Evolutionary conservation across 1,284 basidiomycete genomes (phyloP), one percentile per base, ranked within the genome.

Genomic region (Ganoderma multipileum): DNA sequence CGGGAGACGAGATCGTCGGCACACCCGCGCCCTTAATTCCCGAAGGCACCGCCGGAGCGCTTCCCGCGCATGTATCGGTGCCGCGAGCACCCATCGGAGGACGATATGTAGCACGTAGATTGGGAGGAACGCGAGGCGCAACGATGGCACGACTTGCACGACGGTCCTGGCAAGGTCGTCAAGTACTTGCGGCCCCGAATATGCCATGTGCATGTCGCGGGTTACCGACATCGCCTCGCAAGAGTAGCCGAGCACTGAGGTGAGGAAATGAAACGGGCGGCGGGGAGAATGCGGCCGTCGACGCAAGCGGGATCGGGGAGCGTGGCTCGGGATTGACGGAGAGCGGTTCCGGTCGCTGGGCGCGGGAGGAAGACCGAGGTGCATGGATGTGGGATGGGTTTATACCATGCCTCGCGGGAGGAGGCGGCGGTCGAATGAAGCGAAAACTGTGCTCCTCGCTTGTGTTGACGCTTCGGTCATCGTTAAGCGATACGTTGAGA

Each of bases 101-200:
- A 67, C 66, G 9, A 67, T 30, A 23, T 61, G 66, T 9, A 67
- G 54, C 18, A 67, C 44, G 18, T 63, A 63, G 42, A 54, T 23
- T 5, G 66, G 66, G 18, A 63, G 54, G 9, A 67, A 60, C 3
- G 61, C 36, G 44, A 63, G 54, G 2, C 65, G 65, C 23, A 50
- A 52, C 3, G 61, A 63, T 30, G 66, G 55, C 11, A 42, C 36
- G 61, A 59, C 23, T 23, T 63, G 54, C 16, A 33, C 23, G 23
- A 54, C 23, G 26, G 44, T 58, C 61, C 50, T 63, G 39, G 52
- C 26, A 42, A 67, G 66, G 38, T 67, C 66, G 4, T 61, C 55
- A 36, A 67, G 47, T 33, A 62, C n/a, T 42, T 59, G 54, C 38
- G 66, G 66, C 16, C 61, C 66, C 33, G 61, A 67, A 26, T 60